Evolutionary conservation across 2,329 filamentous ascomycete genomes (phyloP), one percentile per base, ranked within the genome.

Genomic region (Xylogone sp.): DNA sequence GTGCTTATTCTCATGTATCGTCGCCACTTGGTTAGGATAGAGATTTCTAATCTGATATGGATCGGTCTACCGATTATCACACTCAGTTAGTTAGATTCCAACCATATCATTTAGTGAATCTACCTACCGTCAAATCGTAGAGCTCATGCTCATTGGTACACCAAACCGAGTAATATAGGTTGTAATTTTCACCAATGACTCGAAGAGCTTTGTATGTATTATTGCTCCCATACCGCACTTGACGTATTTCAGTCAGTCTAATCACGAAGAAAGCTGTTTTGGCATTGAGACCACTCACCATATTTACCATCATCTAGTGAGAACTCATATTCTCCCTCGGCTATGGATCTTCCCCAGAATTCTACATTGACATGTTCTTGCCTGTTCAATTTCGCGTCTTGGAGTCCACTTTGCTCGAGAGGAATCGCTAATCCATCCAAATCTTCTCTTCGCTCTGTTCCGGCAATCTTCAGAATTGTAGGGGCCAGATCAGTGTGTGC

Each of bases 71-170:
- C n/a, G n/a, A n/a, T 24, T 39, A 45, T 50, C 31, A 51, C 46
- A 21, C 13, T 29, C 3, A n/a, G n/a, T 3, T 24, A 9, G 21
- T 45, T 22, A 46, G 48, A 9, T 16, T 6, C 29, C 20, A 44
- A 21, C 43, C 13, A 20, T 3, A 34, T 52, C 19, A 42, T 42
- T 12, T 18, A 8, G 20, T 6, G 45, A 9, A 21, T 4, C 39
- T 20, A 60, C 69, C 54, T 63, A 79, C 81, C 59, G 71, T 77
- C 39, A 86, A 60, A 55, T 87, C 76, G 62, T 87, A 88, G 2
- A 86, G 73, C 63, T 88, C 84, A 50, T 81, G 78, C 60, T 87
- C 83, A 48, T 82, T 82, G 13, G 69, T 85, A 61, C 86, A 88
- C 84, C 84, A 88, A 0, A 87, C 81, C 0, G 82, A 77, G 59